A percentile compares a stretch with the other conserved stretches of the same genome.
These are phyloP conservation scores for Tricholoma sp. DNA, from an alignment of 768 basidiomycete species.

Conservation along the genomic window DNA sequence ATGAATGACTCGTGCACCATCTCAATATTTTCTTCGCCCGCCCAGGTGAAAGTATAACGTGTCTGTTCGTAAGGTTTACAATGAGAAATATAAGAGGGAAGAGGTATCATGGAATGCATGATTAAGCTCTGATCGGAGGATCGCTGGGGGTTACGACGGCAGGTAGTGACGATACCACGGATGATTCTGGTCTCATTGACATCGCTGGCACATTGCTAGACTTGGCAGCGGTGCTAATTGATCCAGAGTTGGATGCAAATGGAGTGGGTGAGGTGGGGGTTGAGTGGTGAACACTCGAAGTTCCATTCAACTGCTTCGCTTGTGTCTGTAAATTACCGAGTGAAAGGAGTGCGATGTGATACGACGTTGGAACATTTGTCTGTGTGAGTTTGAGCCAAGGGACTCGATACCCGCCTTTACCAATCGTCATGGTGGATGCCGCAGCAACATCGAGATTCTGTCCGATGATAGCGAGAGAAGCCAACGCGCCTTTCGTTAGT, in stretches of 20 bases:
- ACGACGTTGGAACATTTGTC: conserved; percentile 46
- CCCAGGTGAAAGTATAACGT: no score
- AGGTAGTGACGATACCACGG: background rate
- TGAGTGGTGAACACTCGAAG: conserved; percentile 7
- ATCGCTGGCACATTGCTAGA: background rate
- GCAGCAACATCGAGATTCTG: conserved; percentile 49
- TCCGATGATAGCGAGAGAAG: conserved; percentile 51
- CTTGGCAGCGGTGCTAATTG: background rate
- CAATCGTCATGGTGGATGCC: conserved; percentile 43
- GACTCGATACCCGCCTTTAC: conserved; percentile 50
- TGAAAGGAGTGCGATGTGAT: conserved; percentile 27
- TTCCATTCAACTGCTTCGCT: conserved; percentile 15
- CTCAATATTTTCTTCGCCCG: no score
- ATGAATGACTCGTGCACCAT: no score
- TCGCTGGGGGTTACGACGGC: background rate
- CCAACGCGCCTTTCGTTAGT: conserved; percentile 52
- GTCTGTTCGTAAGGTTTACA: background rate
- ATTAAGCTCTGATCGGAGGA: background rate
- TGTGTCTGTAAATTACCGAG: conserved; percentile 16
- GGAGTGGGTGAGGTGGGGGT: background rate
- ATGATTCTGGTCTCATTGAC: background rate
- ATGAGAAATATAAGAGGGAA: background rate
- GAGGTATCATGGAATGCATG: background rate
- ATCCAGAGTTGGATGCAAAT: background rate
- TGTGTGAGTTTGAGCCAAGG: conserved; percentile 64